Conservation (phyloP, 2,329 filamentous ascomycete genomes). For the Hymenoscyphus salicellus region DNA sequence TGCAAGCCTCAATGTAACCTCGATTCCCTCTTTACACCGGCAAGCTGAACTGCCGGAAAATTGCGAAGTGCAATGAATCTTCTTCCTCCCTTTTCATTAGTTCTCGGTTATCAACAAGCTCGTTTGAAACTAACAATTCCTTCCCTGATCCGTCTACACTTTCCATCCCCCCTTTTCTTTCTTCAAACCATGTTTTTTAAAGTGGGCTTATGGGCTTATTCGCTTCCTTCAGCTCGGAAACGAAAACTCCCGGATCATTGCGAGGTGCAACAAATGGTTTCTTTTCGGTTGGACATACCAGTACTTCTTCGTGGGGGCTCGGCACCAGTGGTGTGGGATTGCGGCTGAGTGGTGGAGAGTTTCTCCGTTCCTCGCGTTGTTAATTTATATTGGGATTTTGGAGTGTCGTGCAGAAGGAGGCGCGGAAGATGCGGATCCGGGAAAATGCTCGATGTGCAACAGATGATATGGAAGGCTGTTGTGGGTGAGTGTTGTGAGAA, state of each 20-base stretch:
- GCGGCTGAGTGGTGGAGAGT: not conserved
- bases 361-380: not conserved
- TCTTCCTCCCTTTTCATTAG: not conserved
- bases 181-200: not conserved
- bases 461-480: not conserved
- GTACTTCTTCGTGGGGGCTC: not conserved
- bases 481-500: not conserved
- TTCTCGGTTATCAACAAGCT: not conserved
- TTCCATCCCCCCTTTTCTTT: not conserved
- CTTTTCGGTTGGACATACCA: not conserved
- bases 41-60: not conserved
- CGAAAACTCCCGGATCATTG: not conserved
- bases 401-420: not conserved
- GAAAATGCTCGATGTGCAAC: not conserved
- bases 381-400: not conserved
- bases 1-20: not conserved
- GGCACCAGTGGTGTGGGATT: not conserved
- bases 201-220: not conserved
- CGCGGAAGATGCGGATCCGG: not conserved
- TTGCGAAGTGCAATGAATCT: not conserved
- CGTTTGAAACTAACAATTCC: not conserved
- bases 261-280: not conserved
- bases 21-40: not conserved
- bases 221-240: not conserved
- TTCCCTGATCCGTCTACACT: not conserved